Evolutionary conservation across 371 early-diverging fungal genomes (phyloP), one percentile per base, ranked within the genome.

Genomic region (Mortierella sp.): DNA sequence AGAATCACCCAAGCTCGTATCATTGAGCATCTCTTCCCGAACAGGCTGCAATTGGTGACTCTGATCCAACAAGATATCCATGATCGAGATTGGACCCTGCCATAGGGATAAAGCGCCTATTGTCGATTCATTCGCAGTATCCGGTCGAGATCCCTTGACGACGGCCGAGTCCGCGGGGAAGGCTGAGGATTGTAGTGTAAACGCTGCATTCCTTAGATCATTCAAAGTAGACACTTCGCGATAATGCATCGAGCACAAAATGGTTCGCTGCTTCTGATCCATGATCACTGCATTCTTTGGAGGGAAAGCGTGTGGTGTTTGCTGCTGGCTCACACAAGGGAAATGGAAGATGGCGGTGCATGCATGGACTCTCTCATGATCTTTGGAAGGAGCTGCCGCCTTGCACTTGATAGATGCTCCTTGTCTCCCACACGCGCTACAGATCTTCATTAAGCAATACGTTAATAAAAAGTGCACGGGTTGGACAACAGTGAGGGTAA

Each of bases 371-470:
- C 40, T 51, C 13, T 56, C 52, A 21, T 9, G 21, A 25, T 29
- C 17, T 22, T 25, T 41, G 2, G 64, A 50, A 14, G 64, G 37
- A 24, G 64, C 44, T 12, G 63, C 56, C 37, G 34, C 34, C 10
- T 49, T 64, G 51, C 64, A 64, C 24, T 51, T 49, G 57, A 64
- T 64, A 22, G 64, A 57, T 31, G 64, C 64, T 34, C 64, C 64
- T 51, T 31, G 25, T 19, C 31, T 48, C 2, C 51, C 51, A 25
- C 64, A 64, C 14, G 64, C 48, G 17, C 64, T 57, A 29, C 64
- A 64, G 5, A 34, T 51, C 64, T 64, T 37, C 31, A 29, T 7
- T 34, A 10, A 34, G 10, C 34, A 9, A 14, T 24, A 17, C 34
- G 27, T 37, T 7, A 53, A 28, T 44, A 29, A 29, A 45, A 21